These are phyloP conservation scores for Radiomyces spectabilis DNA, from an alignment of 192 early-diverging fungal species.

Conservation along the genomic window DNA sequence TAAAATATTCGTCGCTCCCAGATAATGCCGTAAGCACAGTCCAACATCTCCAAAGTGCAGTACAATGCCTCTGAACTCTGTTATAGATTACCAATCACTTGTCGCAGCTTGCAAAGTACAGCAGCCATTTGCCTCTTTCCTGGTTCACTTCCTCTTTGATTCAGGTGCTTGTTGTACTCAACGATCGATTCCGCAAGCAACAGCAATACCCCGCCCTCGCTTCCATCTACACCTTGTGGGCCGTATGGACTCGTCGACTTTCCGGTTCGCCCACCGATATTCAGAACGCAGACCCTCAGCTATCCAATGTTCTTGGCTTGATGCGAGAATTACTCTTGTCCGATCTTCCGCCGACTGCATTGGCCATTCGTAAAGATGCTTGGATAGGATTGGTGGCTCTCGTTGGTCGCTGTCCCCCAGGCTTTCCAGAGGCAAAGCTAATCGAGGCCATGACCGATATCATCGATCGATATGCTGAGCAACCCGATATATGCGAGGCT, in stretches of 20 bases:
- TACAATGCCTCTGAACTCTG: background rate
- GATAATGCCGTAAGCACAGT: background rate
- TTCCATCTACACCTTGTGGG: slow-evolving; percentile 3
- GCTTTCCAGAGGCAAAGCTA: background rate
- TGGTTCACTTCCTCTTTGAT: slow-evolving; percentile 24
- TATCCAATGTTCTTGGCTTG: slow-evolving; percentile 1
- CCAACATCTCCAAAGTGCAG: background rate
- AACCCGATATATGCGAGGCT: background rate
- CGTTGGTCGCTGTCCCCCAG: background rate
- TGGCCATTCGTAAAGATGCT: slow-evolving; percentile 4
- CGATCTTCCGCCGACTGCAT: background rate
- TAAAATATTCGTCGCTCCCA: background rate
- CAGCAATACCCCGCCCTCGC: background rate
- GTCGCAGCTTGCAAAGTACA: slow-evolving; percentile 11
- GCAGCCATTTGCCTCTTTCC: slow-evolving; percentile 20
- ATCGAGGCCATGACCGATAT: slow-evolving; percentile 3
- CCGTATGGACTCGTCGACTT: slow-evolving; percentile 19
- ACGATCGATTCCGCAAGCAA: background rate
- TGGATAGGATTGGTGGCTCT: slow-evolving; percentile 18
- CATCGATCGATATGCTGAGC: background rate
- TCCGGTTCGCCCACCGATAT: background rate
- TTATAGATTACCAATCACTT: slow-evolving; percentile 12
- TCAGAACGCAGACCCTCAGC: background rate
- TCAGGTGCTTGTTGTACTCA: background rate
- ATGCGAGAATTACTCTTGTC: background rate